Conservation (phyloP, 2,329 filamentous ascomycete species). For the Cryphonectria japonica region DNA sequence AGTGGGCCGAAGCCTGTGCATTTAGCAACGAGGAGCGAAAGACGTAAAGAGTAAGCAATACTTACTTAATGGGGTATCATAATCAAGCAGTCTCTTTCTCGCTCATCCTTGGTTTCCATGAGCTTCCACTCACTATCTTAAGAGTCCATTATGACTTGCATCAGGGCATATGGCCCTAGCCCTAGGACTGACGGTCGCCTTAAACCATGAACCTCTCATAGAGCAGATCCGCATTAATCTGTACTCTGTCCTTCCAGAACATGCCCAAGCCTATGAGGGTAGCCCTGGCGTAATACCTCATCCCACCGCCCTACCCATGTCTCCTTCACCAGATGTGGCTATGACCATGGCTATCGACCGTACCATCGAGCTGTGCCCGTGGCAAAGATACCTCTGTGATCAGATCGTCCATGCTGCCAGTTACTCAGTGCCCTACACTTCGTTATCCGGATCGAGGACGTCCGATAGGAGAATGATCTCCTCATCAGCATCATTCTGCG, state of each 20-base stretch:
- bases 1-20: not conserved
- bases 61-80: not conserved
- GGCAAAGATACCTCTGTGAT: not conserved
- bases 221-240: not conserved
- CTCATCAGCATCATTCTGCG: constrained; percentile 11
- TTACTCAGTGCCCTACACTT: not conserved
- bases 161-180: not conserved
- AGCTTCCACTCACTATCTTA: not conserved
- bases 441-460: not conserved
- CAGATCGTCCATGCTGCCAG: not conserved
- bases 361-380: not conserved
- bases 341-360: not conserved
- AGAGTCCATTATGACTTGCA: not conserved
- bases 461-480: constrained; percentile 13
- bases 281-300: not conserved
- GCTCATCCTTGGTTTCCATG: not conserved
- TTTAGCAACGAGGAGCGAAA: not conserved
- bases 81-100: not conserved
- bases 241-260: not conserved
- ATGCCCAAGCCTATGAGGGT: constrained; percentile 9
- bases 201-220: not conserved
- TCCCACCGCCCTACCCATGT: not conserved
- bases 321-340: not conserved
- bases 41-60: not conserved
- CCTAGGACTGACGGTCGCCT: not conserved